Evolutionary conservation across 108 stramenopile species (phyloP).

Genomic region (Conticribra weissflogii): DNA sequence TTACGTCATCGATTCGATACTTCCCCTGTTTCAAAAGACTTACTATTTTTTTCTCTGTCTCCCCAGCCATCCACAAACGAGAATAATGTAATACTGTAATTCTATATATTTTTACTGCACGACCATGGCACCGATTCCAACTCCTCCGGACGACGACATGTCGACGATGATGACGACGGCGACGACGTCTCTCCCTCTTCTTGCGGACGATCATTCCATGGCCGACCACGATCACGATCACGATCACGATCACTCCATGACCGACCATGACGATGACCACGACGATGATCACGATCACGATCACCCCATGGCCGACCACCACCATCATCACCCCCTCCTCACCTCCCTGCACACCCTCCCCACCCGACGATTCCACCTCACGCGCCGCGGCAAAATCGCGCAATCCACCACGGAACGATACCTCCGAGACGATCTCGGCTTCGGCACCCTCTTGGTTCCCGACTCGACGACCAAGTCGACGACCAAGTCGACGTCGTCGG

Average conservation of each 20-base stretch:
- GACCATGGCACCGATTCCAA: too few relatives aligned
- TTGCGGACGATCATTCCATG: too few relatives aligned
- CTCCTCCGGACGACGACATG: too few relatives aligned
- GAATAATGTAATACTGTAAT: too few relatives aligned
- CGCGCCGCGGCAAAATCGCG: conserved; percentile 78
- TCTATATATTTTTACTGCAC: too few relatives aligned
- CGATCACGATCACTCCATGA: too few relatives aligned
- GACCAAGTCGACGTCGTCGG: too few relatives aligned
- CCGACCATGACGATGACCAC: not conserved
- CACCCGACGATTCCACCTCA: conserved; percentile 40
- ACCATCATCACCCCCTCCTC: not conserved
- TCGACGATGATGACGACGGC: too few relatives aligned
- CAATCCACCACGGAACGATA: conserved; percentile 79
- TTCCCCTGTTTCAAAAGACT: not conserved
- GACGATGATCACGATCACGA: not conserved
- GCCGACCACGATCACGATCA: not conserved
- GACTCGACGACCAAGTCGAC: conserved; percentile 24
- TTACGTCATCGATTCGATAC: not conserved
- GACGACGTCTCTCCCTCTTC: too few relatives aligned
- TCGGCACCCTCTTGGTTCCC: conserved; percentile 60
- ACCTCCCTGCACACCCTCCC: conserved; percentile 28
- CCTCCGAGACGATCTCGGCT: conserved; percentile 85
- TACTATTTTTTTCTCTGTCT: too few relatives aligned
- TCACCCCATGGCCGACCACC: not conserved
- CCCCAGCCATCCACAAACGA: too few relatives aligned